Evolutionary conservation across 108 stramenopile species (phyloP), one percentile per base, ranked within the genome.

Genomic region (Cyclotella sp.): DNA sequence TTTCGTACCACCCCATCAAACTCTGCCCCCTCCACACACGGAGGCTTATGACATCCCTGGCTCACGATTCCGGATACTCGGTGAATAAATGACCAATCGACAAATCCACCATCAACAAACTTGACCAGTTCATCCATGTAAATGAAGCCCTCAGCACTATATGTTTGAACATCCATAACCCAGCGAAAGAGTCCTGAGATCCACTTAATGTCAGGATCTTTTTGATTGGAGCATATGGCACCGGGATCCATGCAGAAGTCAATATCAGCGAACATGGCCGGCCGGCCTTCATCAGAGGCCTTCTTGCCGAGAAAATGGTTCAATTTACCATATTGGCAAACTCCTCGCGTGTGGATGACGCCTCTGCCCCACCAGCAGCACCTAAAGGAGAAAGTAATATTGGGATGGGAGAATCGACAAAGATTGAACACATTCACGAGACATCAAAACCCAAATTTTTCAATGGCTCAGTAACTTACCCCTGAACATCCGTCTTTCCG

Each of bases 331-430:
- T 76, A 82, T 57, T 70, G 70, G 62, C 85, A 85, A 14, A 74
- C 52, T 18, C 85, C 85, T 16, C 69, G 54, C 0, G 72, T 68
- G 9, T 73, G 77, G 12, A 85, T 55, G 0, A 70, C 62, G 24
- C 85, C 85, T 70, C 85, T 57, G 18, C 85, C 85, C 85, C 85
- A 85, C 77, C 81, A 85, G 53, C 85, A 85, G 73, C 85, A 85
- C 6, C 84, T 73, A 10, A 21, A 10, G 22, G 46, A 67, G 3
- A 24, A 3, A 27, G 34, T 9, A 49, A n/a, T n/a, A 49, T 3
- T 9, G 44, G 9, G 44, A 45, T 12, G 13, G 44, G 9, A 45
- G 9, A 45, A 49, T 16, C n/a, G 9, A 7, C n/a, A 7, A n/a
- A 49, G 6, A 7, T 49, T 3, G 47, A 22, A 21, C 22, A 24